Base-by-base conservation (phyloP, 257 asterid species). In the Nicotiana obtusifolia region DNA sequence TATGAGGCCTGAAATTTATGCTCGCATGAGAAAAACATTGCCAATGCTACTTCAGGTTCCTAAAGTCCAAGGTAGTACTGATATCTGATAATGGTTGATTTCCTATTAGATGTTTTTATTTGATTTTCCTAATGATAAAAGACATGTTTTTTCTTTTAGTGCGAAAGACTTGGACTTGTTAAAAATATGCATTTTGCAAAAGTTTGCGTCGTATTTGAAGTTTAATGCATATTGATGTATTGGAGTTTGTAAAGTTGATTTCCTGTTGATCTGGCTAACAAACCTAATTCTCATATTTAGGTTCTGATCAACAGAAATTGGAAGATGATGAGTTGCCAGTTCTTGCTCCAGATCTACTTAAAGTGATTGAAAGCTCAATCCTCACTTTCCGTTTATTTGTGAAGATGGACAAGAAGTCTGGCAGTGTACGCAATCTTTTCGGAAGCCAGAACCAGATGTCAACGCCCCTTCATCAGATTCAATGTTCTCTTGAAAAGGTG, bases 11-110 rank as follows among this genome's bases (percentile, higher is more conserved):
- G 99, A 95, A 86, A 85, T 94, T 75, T 95, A 90, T 75, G 92
- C 97, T 53, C 95, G 97, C 17, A 85, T 88, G 16, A 90, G 97
- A 86, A 89, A 81, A 83, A 86, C 93, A 75, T 84, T 91, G 86
- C 97, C 97, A 81, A 91, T 85, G 80, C 91, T 95, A 83, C 97
- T 95, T 67, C 99, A 94, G 87, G 95, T 91, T 87, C 98, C 99
- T 56, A 92, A 92, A 85, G 85, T 95, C 83, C 89, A 91, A 93
- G 97, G 99, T 94, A 91, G 24, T 69, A 57, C 79, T 24, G 22
- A 49, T 73, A 47, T 24, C 24, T 73, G 52, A 47, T 73, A 14
- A 73, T 73, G 41, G 2, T 49, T 47, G 61, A 71, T 59, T 11
- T 67, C 64, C 37, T 65, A 68, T 57, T 56, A 30, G n/a, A 57